A percentile compares a stretch with the other conserved stretches of the same genome.
Evolutionary conservation across 2,329 filamentous ascomycete genomes (phyloP).

Genomic region (Lasiodiplodia hormozganensis): DNA sequence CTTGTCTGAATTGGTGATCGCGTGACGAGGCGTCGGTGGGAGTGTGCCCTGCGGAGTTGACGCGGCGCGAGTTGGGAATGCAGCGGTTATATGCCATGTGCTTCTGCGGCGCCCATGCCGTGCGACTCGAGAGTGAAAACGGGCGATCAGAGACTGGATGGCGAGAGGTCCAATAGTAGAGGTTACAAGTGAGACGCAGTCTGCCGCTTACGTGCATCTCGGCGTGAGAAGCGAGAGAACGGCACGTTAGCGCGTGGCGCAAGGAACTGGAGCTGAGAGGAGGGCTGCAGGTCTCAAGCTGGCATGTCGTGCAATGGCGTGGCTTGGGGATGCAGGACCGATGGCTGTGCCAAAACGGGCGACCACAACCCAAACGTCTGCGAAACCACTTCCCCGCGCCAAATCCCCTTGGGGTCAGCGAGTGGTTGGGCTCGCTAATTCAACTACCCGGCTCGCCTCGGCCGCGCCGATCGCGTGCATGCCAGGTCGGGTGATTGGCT

Average conservation of each 20-base stretch:
- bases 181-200: background rate
- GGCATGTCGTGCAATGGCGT: background rate
- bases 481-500: background rate
- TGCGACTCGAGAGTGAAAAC: background rate
- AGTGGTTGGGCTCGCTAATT: background rate
- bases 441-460: background rate
- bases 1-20: background rate
- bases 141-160: background rate
- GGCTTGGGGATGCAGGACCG: too few species aligned
- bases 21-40: background rate
- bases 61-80: background rate
- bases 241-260: background rate
- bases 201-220: background rate
- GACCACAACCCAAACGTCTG: too few species aligned
- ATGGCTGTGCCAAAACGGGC: too few species aligned
- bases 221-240: background rate
- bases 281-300: background rate
- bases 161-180: background rate
- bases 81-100: constrained; percentile 3
- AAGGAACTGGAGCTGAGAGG: background rate
- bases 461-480: background rate
- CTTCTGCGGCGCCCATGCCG: background rate
- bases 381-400: background rate
- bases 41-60: background rate
- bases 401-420: background rate